Evolutionary conservation across 1,284 basidiomycete species (phyloP).

Genomic region (Puccinia triticina): DNA sequence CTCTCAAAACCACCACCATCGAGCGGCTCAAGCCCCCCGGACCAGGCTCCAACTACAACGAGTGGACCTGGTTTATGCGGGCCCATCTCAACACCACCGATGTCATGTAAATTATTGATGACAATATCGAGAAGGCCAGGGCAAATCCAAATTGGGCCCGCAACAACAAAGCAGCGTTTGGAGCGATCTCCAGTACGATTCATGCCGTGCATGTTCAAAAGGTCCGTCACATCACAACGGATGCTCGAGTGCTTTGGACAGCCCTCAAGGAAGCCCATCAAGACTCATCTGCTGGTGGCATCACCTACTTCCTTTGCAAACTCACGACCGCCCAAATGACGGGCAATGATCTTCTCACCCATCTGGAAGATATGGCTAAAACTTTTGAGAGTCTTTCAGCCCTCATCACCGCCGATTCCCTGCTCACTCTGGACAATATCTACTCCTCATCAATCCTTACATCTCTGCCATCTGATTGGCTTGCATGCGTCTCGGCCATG

Average conservation of each 20-base stretch:
- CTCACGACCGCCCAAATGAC: too few relatives aligned
- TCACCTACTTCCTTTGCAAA: not conserved
- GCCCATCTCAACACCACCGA: too few relatives aligned
- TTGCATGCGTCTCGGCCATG: too few relatives aligned
- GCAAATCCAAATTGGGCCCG: constrained; percentile 6
- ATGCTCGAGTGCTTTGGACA: not conserved
- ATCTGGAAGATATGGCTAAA: not conserved
- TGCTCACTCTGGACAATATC: not conserved
- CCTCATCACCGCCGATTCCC: not conserved
- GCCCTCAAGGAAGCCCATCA: constrained; percentile 1
- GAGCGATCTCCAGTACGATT: not conserved
- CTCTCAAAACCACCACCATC: too few relatives aligned
- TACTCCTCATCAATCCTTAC: not conserved
- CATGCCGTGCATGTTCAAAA: not conserved
- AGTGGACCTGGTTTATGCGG: too few relatives aligned
- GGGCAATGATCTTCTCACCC: not conserved
- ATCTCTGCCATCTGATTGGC: too few relatives aligned
- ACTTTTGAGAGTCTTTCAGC: not conserved
- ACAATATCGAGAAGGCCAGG: not conserved
- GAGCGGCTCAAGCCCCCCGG: not conserved
- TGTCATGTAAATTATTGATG: constrained; percentile 6
- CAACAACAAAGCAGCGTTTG: constrained; percentile 8
- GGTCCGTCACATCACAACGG: not conserved
- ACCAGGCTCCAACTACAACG: too few relatives aligned
- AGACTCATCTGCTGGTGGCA: not conserved